Percentiles rank a stretch among this genome's conserved stretches.
Conservation (phyloP, 78 protist species). For the Dictyostelium firmibasis region DNA sequence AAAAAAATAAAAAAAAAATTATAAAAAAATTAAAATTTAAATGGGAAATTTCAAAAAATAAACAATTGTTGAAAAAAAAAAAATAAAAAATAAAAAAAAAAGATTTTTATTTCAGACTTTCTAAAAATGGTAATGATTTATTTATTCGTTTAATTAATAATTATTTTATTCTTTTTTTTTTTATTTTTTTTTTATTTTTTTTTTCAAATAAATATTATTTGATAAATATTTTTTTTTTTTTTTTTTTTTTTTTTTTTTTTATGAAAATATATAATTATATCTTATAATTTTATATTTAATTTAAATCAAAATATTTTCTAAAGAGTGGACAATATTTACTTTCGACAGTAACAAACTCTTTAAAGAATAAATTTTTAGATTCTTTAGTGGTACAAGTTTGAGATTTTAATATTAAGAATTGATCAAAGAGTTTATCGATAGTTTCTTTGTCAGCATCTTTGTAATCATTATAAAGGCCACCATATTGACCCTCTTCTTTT, state of each 20-base stretch:
- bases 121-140: not conserved
- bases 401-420: not conserved
- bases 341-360: not conserved
- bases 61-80: too few relatives aligned
- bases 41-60: not conserved
- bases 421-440: not conserved
- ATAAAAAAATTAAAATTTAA: too few relatives aligned
- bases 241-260: not conserved
- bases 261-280: too few relatives aligned
- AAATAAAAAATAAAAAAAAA: too few relatives aligned
- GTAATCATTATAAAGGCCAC: not conserved
- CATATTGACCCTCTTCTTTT: not conserved
- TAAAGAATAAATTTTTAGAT: not conserved
- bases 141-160: too few relatives aligned
- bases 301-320: not conserved
- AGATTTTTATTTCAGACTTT: not conserved
- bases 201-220: not conserved
- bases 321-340: not conserved
- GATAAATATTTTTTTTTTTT: not conserved
- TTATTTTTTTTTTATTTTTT: not conserved
- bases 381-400: conserved; percentile 15
- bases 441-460: not conserved
- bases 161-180: not conserved
- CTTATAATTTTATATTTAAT: not conserved
- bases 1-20: too few relatives aligned